These are phyloP conservation scores for Naganishia sp. DNA, from an alignment of 1,284 basidiomycete species.

Conservation along the genomic window DNA sequence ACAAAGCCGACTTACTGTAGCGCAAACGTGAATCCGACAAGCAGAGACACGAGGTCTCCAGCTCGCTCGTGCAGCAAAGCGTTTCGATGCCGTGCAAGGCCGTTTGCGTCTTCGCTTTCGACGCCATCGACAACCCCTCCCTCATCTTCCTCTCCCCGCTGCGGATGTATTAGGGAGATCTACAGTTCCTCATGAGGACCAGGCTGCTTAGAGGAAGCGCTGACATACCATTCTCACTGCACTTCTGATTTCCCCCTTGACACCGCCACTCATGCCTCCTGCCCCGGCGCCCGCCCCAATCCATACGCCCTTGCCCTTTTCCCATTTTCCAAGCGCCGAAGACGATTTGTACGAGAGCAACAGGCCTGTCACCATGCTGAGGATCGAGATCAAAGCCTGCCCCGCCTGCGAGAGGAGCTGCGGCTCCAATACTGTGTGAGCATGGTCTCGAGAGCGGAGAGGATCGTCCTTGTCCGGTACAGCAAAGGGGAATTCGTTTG, in stretches of 20 bases:
- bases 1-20: conserved; percentile 42
- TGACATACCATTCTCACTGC: conserved; percentile 42
- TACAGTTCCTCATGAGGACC: not conserved
- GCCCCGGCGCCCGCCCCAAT: conserved; percentile 30
- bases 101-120: not conserved
- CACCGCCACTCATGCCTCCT: conserved; percentile 33
- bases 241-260: conserved; percentile 45
- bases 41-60: conserved; percentile 47
- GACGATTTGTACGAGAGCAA: conserved; percentile 48
- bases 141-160: conserved; percentile 1
- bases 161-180: conserved; percentile 5
- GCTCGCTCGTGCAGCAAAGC: conserved; percentile 32
- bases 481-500: conserved; percentile 41
- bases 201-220: not conserved
- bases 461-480: conserved; percentile 40
- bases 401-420: conserved; percentile 41
- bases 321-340: conserved; percentile 46
- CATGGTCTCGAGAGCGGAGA: conserved; percentile 35
- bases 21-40: conserved; percentile 51
- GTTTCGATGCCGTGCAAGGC: not conserved
- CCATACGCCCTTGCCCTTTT: conserved; percentile 50
- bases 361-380: conserved; percentile 50
- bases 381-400: conserved; percentile 42
- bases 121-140: not conserved
- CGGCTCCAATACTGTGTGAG: conserved; percentile 35